Percentiles rank a stretch among this genome's conserved stretches.
Conservation (phyloP, 1,284 basidiomycete species). For the Heimioporus retisporus region DNA sequence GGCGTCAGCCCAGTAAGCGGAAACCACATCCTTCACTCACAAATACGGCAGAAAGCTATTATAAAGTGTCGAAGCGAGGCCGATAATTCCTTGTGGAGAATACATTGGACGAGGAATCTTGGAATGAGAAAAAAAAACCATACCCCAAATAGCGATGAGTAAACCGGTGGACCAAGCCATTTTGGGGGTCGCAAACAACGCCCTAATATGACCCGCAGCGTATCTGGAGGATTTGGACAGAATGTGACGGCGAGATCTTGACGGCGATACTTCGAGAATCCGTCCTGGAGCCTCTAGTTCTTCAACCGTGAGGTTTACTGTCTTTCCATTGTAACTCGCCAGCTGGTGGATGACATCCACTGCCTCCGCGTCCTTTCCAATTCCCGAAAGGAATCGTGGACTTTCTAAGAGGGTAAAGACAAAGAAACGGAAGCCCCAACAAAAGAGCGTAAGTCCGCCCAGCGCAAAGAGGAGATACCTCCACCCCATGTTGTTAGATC, state of each 20-base stretch:
- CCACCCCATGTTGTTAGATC: slow-evolving; percentile 67
- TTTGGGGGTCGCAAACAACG: slow-evolving; percentile 64
- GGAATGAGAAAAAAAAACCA: not conserved
- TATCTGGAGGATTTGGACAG: slow-evolving; percentile 52
- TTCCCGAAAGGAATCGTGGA: slow-evolving; percentile 70
- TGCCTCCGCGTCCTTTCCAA: slow-evolving; percentile 71
- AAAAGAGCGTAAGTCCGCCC: slow-evolving; percentile 61
- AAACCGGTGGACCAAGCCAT: slow-evolving; percentile 69
- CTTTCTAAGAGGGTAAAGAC: slow-evolving; percentile 70
- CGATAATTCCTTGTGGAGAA: slow-evolving; percentile 59
- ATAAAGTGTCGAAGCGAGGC: slow-evolving; percentile 70
- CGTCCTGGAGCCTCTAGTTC: slow-evolving; percentile 44
- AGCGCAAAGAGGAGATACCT: slow-evolving; percentile 57
- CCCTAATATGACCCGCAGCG: slow-evolving; percentile 56
- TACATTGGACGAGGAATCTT: not conserved
- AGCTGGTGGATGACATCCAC: slow-evolving; percentile 67
- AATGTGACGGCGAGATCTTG: slow-evolving; percentile 27
- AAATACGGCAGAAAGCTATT: slow-evolving; percentile 66
- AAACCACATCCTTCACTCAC: slow-evolving; percentile 41
- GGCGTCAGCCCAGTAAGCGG: slow-evolving; percentile 1
- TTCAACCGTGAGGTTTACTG: slow-evolving; percentile 51
- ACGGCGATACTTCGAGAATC: not conserved
- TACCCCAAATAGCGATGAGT: slow-evolving; percentile 67
- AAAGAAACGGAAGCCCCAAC: slow-evolving; percentile 70
- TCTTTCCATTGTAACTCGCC: slow-evolving; percentile 67